These are phyloP conservation scores for Asterionellopsis glacialis DNA, from an alignment of 108 stramenopile species.

Conservation along the genomic window DNA sequence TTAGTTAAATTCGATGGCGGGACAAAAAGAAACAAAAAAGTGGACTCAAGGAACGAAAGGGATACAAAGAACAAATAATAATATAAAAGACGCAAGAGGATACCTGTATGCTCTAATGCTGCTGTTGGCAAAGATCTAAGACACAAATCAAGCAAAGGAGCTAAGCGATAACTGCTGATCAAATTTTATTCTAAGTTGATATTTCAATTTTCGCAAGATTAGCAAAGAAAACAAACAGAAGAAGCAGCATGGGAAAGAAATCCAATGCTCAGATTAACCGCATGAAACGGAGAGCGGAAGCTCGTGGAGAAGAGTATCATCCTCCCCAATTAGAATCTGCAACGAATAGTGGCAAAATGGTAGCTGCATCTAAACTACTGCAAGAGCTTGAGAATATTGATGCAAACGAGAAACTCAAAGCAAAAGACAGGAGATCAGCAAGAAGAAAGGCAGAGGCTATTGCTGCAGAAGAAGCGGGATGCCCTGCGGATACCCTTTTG, in stretches of 20 bases:
- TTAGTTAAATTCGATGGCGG: too few species aligned
- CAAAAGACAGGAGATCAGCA: slow-evolving; percentile 71
- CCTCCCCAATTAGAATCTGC: slow-evolving; percentile 5
- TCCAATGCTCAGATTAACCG: slow-evolving; percentile 75
- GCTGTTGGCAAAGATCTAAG: too few species aligned
- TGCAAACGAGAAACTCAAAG: slow-evolving; percentile 28
- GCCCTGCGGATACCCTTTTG: slow-evolving; percentile 24
- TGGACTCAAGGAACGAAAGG: too few species aligned
- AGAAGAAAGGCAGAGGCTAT: slow-evolving; percentile 76
- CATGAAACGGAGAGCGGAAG: slow-evolving; percentile 60
- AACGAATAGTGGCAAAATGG: slow-evolving; percentile 10
- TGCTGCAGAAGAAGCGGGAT: slow-evolving; percentile 53
- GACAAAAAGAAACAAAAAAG: too few species aligned
- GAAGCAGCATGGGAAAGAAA: slow-evolving; percentile 37
- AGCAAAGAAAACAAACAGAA: neutral
- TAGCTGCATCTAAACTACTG: slow-evolving; percentile 30
- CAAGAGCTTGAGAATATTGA: slow-evolving; percentile 40
- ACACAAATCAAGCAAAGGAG: too few species aligned
- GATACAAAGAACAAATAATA: too few species aligned
- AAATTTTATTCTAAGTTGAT: too few species aligned
- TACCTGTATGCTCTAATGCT: too few species aligned
- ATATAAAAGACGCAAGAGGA: too few species aligned
- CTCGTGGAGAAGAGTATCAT: slow-evolving; percentile 62
- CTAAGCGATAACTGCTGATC: too few species aligned
- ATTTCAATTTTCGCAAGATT: too few species aligned